Evolutionary conservation across 116 monocot species (phyloP), one percentile per base, ranked within the genome.

Genomic region (Posidonia oceanica): DNA sequence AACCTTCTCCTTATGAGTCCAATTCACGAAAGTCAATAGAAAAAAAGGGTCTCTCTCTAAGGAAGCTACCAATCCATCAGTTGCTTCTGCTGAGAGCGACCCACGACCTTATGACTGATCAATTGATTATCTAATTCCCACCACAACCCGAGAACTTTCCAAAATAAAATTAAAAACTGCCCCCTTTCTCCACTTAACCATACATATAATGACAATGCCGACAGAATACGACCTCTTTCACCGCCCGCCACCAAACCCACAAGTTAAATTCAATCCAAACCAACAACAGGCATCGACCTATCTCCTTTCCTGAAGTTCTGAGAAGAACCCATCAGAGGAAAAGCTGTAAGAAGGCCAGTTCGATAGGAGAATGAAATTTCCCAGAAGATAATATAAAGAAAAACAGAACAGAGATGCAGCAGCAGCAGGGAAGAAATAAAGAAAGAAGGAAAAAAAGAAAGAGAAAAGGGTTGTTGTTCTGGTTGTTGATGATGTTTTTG

Each of bases 211-310:
- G 74, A 82, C 80, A 85, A 78, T 76, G 68, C 71, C 37, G 40
- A 71, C 48, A 57, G 87, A 91, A 44, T 71, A 84, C 71, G 86
- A 86, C 87, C 18, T 74, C 54, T 69, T 12, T 53, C 38, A 2
- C 15, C 0, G 16, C 39, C 29, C 59, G 16, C 59, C 48, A 48
- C 48, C 48, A 10, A 71, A 55, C n/a, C 36, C 12, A 61, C 14
- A 13, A 61, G 61, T 61, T 36, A 39, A 65, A 65, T 39, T 40
- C 65, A 65, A 41, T 39, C 40, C 40, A 65, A 42, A 40, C n/a
- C 39, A n/a, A 65, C 8, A 48, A 48, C 48, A 7, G 48, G 8
- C 48, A 48, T 21, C 58, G 13, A 67, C 52, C 52, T 52, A 67
- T 41, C 21, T 36, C 51, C 51, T 22, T n/a, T 44, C 7, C 6